A percentile compares a stretch with the other conserved stretches of the same genome.
Conservation (phyloP, 2,329 filamentous ascomycete species). For the Trichoderma harzianum region DNA sequence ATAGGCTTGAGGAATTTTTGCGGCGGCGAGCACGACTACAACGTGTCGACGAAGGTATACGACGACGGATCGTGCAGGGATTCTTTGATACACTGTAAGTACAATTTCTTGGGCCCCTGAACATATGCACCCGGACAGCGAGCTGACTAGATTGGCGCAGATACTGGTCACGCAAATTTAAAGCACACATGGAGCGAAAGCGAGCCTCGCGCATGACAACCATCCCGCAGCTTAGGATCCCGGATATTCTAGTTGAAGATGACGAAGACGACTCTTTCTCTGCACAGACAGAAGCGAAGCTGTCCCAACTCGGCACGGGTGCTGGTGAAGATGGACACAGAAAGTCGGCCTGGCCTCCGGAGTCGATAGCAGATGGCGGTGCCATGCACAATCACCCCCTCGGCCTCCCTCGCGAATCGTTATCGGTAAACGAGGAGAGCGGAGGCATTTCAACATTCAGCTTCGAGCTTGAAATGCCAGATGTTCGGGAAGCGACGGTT, state of each 20-base stretch:
- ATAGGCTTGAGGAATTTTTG: constrained; percentile 86
- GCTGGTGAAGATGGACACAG: constrained; percentile 13
- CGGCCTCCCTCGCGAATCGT: constrained; percentile 50
- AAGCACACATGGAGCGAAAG: constrained; percentile 69
- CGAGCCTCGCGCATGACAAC: constrained; percentile 71
- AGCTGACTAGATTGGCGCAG: constrained; percentile 35
- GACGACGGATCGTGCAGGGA: constrained; percentile 82
- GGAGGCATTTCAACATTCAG: constrained; percentile 55
- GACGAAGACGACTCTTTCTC: constrained; percentile 41
- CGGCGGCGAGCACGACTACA: constrained; percentile 86
- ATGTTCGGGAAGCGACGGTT: constrained; percentile 26
- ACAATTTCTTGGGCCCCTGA: background rate
- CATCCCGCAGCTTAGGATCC: constrained; percentile 76
- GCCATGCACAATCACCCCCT: constrained; percentile 45
- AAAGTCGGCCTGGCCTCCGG: constrained; percentile 32
- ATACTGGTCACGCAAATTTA: constrained; percentile 82
- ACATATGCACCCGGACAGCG: background rate
- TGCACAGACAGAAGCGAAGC: constrained; percentile 12
- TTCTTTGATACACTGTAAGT: constrained; percentile 89
- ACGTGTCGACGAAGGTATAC: constrained; percentile 90
- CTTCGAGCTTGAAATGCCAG: constrained; percentile 53
- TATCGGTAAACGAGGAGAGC: constrained; percentile 37
- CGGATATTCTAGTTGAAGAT: constrained; percentile 87
- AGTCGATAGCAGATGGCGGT: constrained; percentile 38
- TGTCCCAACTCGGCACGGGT: background rate